Conservation (phyloP, 257 asterid genomes). For the Solanum sitiens region DNA sequence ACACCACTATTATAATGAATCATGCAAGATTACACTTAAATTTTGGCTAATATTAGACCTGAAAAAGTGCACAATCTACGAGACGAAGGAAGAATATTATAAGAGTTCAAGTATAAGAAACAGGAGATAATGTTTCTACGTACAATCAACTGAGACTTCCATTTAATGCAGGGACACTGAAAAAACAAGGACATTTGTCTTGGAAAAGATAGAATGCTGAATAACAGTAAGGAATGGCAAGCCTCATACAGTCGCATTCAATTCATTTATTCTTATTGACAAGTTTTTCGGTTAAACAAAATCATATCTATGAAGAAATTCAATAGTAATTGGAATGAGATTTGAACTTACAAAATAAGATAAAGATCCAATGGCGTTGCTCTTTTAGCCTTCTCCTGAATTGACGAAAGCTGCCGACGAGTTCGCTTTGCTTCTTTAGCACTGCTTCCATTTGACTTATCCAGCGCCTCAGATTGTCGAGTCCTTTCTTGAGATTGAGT, state of each 20-base stretch:
- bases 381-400: conserved; percentile 61
- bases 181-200: neutral
- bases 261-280: neutral
- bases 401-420: conserved; percentile 42
- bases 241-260: neutral
- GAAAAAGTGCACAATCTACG: neutral
- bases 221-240: neutral
- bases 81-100: neutral
- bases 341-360: conserved; percentile 64
- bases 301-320: neutral
- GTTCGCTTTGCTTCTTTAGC: conserved; percentile 56
- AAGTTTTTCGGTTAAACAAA: neutral
- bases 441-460: conserved; percentile 42
- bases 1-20: neutral
- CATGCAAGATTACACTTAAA: neutral
- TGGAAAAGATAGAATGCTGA: neutral
- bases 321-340: neutral
- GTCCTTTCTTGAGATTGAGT: conserved; percentile 34
- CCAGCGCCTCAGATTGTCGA: conserved; percentile 18
- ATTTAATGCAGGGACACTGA: neutral
- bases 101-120: neutral
- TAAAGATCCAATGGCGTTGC: conserved; percentile 62
- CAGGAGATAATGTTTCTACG: neutral
- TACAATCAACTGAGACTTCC: neutral
- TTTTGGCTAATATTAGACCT: neutral